Evolutionary conservation across 2,329 filamentous ascomycete species (phyloP).

Genomic region (Phaeosphaeria sp.): DNA sequence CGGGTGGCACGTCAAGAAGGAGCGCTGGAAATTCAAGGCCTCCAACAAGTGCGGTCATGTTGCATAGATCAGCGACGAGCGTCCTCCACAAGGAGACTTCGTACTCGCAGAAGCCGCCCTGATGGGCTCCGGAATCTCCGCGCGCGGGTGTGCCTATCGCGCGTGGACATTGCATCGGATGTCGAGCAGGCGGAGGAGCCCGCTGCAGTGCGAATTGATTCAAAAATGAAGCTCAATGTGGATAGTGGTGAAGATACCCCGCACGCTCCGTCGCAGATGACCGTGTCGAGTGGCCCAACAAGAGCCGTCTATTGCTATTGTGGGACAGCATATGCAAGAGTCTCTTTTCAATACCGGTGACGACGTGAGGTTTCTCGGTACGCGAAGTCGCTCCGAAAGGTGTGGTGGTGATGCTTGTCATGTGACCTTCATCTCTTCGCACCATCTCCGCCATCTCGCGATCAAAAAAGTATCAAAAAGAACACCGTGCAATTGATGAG

Average conservation of each 20-base stretch:
- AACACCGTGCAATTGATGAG: conserved; percentile 14
- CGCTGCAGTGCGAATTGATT: neutral
- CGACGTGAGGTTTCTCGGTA: neutral
- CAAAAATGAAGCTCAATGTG: neutral
- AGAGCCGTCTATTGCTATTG: neutral
- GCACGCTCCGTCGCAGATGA: conserved; percentile 1
- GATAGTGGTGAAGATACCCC: conserved; percentile 4
- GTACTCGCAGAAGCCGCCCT: neutral
- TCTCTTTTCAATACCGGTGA: too few relatives aligned
- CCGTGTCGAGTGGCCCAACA: conserved; percentile 1
- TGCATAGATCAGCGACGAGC: conserved; percentile 11
- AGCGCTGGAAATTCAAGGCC: neutral
- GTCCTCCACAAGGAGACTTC: conserved; percentile 5
- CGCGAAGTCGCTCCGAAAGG: neutral
- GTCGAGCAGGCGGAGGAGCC: conserved; percentile 10
- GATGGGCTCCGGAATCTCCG: conserved; percentile 8
- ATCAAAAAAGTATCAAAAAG: conserved; percentile 4
- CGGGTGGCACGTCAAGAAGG: neutral
- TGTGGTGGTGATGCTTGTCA: neutral
- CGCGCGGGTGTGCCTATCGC: conserved; percentile 6
- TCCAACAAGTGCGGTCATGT: conserved; percentile 4
- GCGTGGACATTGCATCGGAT: conserved; percentile 9
- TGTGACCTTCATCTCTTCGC: neutral
- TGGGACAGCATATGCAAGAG: neutral
- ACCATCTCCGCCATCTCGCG: neutral